A percentile compares a stretch with the other conserved stretches of the same genome.
phyloP scores from a whole-genome alignment of 805 yeast species.

The Candida verbasci region DNA sequence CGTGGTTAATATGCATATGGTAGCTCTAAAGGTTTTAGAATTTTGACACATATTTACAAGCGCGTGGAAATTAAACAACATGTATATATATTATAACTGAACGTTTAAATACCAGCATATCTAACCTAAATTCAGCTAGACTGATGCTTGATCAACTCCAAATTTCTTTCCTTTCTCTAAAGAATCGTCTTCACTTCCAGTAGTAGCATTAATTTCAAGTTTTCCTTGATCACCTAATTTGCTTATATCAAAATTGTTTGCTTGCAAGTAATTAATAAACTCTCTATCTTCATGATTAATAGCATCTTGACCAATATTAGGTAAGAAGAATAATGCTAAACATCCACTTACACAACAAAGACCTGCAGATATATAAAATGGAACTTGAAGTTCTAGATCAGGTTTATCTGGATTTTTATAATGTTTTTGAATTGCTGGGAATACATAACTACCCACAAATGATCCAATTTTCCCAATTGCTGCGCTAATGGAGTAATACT shows the following conservation, averaged over 20 bases:
- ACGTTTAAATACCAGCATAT: too few species aligned
- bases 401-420: slow-evolving; percentile 40
- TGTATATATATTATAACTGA: too few species aligned
- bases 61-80: too few species aligned
- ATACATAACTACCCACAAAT: slow-evolving; percentile 82
- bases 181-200: background rate
- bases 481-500: slow-evolving; percentile 87
- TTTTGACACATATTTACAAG: too few species aligned
- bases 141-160: background rate
- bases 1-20: too few species aligned
- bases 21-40: too few species aligned
- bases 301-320: slow-evolving; percentile 80
- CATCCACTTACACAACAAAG: slow-evolving; percentile 70
- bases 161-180: background rate
- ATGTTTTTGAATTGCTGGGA: slow-evolving; percentile 70
- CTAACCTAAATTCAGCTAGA: background rate
- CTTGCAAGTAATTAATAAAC: slow-evolving; percentile 62
- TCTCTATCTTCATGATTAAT: slow-evolving; percentile 71
- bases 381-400: slow-evolving; percentile 60
- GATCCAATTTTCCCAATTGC: slow-evolving; percentile 93
- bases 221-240: slow-evolving; percentile 44
- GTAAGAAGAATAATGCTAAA: slow-evolving; percentile 67
- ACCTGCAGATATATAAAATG: slow-evolving; percentile 78
- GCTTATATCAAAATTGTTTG: slow-evolving; percentile 66
- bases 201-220: slow-evolving; percentile 1